These are phyloP conservation scores for Oehlia diaphana DNA, from an alignment of 192 early-diverging fungal genomes.

Conservation along the genomic window DNA sequence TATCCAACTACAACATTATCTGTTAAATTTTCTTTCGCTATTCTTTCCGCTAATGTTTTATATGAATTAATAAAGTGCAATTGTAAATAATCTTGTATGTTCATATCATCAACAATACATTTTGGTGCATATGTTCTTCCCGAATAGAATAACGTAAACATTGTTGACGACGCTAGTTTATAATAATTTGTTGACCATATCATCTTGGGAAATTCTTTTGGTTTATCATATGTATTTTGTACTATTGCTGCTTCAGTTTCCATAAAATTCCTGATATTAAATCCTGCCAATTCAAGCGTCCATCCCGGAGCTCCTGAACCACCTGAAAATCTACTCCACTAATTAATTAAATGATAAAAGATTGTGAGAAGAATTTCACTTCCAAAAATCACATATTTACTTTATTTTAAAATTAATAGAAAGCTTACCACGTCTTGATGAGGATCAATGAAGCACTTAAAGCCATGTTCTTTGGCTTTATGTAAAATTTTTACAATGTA, in stretches of 20 bases:
- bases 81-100: constrained; percentile 62
- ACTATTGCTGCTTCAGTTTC: constrained; percentile 75
- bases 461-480: constrained; percentile 67
- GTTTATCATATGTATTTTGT: constrained; percentile 61
- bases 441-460: constrained; percentile 86
- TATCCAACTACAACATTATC: constrained; percentile 68
- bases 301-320: constrained; percentile 85
- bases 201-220: constrained; percentile 43
- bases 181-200: constrained; percentile 90
- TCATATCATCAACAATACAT: constrained; percentile 48
- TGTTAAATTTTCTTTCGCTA: constrained; percentile 39
- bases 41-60: constrained; percentile 40
- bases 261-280: constrained; percentile 74
- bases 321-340: constrained; percentile 74
- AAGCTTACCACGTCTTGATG: constrained; percentile 77
- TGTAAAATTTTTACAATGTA: constrained; percentile 64
- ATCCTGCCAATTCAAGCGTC: constrained; percentile 81
- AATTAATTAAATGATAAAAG: constrained; percentile 35
- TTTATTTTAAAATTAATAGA: neutral
- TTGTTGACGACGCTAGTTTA: constrained; percentile 78
- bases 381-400: constrained; percentile 38
- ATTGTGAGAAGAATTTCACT: constrained; percentile 55
- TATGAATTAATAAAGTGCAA: constrained; percentile 51
- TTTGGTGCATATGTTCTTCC: constrained; percentile 74
- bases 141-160: constrained; percentile 84